Evolutionary conservation across 306 rosid genomes (phyloP).

Genomic region (Quercus berberidifolia): DNA sequence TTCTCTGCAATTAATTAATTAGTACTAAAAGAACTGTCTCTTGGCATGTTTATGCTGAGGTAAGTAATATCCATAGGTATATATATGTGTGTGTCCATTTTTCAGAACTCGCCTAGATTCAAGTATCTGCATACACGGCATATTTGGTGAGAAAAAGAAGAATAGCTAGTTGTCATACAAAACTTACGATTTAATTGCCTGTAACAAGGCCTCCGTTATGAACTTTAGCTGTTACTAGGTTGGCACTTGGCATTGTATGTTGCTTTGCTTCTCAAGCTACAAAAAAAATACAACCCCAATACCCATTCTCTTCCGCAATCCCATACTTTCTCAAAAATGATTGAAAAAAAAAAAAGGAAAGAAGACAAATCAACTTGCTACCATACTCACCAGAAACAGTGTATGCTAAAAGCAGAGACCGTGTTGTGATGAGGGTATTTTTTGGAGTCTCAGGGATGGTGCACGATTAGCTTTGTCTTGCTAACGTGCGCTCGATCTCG

Average conservation of each 20-base stretch:
- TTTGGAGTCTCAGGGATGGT: no score
- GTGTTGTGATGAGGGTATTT: no score
- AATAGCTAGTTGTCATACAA: neutral
- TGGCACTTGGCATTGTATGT: conserved; percentile 61
- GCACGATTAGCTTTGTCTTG: no score
- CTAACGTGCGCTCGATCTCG: no score
- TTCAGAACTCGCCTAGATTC: conserved; percentile 90
- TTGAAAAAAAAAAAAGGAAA: no score
- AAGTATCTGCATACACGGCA: conserved; percentile 57
- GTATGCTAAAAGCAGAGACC: no score
- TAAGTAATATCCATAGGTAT: conserved; percentile 85
- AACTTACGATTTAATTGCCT: conserved; percentile 31
- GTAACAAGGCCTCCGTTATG: conserved; percentile 95
- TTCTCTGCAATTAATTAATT: conserved; percentile 22
- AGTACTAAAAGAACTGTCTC: conserved; percentile 67
- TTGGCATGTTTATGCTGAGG: conserved; percentile 63
- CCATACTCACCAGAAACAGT: no score
- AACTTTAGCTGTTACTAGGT: conserved; percentile 94
- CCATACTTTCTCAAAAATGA: no score
- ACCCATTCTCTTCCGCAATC: no score
- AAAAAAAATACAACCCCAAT: neutral
- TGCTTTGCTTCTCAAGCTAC: conserved; percentile 90
- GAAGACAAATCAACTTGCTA: no score
- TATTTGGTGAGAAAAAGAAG: neutral
- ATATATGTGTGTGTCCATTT: conserved; percentile 47